Evolutionary conservation across 306 rosid species (phyloP).

Genomic region (Vicia villosa): DNA sequence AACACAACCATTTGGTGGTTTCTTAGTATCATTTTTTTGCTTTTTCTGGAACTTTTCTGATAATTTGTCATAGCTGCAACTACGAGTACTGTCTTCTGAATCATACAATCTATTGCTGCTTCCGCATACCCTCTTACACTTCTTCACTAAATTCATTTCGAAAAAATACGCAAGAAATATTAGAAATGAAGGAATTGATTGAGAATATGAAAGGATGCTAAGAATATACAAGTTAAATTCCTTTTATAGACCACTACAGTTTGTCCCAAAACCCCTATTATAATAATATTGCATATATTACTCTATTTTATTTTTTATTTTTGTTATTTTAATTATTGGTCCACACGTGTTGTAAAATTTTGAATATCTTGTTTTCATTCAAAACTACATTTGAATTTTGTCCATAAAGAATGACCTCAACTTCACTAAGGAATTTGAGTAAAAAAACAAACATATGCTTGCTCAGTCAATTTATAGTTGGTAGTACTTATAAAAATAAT

Average conservation of each 20-base stretch:
- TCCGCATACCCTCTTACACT: neutral
- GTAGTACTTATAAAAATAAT: no score
- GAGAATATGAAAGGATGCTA: no score
- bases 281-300: neutral
- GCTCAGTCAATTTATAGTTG: no score
- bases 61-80: slow-evolving; percentile 5
- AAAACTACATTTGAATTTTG: no score
- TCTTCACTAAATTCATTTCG: slow-evolving; percentile 41
- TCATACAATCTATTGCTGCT: slow-evolving; percentile 2
- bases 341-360: neutral
- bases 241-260: neutral
- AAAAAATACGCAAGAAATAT: neutral
- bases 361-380: neutral
- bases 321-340: neutral
- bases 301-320: neutral
- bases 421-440: no score
- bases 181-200: no score
- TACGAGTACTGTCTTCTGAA: neutral
- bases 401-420: no score
- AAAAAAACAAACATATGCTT: no score
- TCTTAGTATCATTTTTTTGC: neutral
- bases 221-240: neutral
- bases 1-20: slow-evolving; percentile 52
- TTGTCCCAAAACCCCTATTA: neutral
- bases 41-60: neutral